Base-by-base conservation (phyloP, 148 eudicot species). In the Cornus florida region DNA sequence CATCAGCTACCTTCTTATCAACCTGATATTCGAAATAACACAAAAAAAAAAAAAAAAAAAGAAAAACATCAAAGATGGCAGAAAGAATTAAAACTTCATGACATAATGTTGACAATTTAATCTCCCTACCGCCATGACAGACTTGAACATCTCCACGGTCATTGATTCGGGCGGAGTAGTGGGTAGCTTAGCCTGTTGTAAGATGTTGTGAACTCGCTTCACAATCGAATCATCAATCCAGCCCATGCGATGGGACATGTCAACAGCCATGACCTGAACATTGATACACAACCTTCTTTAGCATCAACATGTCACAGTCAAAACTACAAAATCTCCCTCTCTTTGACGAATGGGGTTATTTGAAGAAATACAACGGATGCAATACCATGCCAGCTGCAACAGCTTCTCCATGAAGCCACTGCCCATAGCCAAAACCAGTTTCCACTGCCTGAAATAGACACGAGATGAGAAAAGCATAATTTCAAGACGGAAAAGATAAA, bases 371-470 rank as follows among this genome's bases (percentile, higher is more conserved):
- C 12, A 77, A 32, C 1, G 32, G 62, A 73, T 43, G 32, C 41
- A 77, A 69, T 91, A 96, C 99, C 91, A 80, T 96, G 90, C 99
- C 99, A 77, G 94, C 91, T 24, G 98, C 99, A 80, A 96, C 97
- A 19, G 99, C 99, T 87, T 96, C 99, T 65, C 99, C 99, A 85
- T 96, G 99, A 76, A 96, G 92, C 98, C 98, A 96, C 80, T 86
- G 85, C 48, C 99, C 99, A 78, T 96, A 96, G 76, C 99, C 99
- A 74, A 77, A 80, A 70, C 95, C 85, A 69, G 99, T 94, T 88
- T 96, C 99, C 50, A 96, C 87, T 72, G 98, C 99, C 99, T 96
- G 95, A 78, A 77, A 48, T 78, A 73, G 23, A 72, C 33, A 23
- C 66, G 31, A 60, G 46, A 75, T 23, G 57, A 66, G 10, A 43